A percentile compares a stretch with the other conserved stretches of the same genome.
Conservation (phyloP, 2,329 filamentous ascomycete genomes). For the Alternaria conjuncta region DNA sequence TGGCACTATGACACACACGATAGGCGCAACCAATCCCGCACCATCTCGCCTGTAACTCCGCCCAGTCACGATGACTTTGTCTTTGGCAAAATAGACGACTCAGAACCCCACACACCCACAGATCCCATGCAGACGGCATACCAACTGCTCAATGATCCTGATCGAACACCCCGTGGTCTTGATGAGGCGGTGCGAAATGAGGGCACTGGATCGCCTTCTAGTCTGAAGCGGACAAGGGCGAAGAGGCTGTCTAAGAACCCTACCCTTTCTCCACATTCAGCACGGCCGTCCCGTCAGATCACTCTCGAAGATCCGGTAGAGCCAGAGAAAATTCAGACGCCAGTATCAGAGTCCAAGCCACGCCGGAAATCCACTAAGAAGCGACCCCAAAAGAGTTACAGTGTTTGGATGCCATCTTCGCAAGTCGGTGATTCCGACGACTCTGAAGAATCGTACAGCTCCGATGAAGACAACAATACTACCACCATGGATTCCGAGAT, state of each 20-base stretch:
- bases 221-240: slow-evolving; percentile 48
- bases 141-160: slow-evolving; percentile 24
- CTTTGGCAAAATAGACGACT: slow-evolving; percentile 22
- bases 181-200: slow-evolving; percentile 46
- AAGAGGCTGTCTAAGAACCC: slow-evolving; percentile 45
- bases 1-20: slow-evolving; percentile 51
- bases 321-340: slow-evolving; percentile 13
- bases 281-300: slow-evolving; percentile 44
- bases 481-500: slow-evolving; percentile 21
- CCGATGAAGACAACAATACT: slow-evolving; percentile 37
- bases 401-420: slow-evolving; percentile 57
- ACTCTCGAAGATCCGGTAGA: slow-evolving; percentile 42
- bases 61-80: slow-evolving; percentile 48
- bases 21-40: slow-evolving; percentile 33
- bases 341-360: slow-evolving; percentile 27
- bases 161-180: slow-evolving; percentile 44
- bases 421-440: slow-evolving; percentile 45
- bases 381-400: slow-evolving; percentile 51
- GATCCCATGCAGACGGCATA: slow-evolving; percentile 20
- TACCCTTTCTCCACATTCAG: slow-evolving; percentile 35
- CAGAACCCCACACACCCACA: slow-evolving; percentile 20
- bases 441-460: slow-evolving; percentile 13
- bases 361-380: slow-evolving; percentile 41
- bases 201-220: slow-evolving; percentile 38
- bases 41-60: slow-evolving; percentile 45